Conservation (phyloP, 306 rosid species). For the Senna tora region DNA sequence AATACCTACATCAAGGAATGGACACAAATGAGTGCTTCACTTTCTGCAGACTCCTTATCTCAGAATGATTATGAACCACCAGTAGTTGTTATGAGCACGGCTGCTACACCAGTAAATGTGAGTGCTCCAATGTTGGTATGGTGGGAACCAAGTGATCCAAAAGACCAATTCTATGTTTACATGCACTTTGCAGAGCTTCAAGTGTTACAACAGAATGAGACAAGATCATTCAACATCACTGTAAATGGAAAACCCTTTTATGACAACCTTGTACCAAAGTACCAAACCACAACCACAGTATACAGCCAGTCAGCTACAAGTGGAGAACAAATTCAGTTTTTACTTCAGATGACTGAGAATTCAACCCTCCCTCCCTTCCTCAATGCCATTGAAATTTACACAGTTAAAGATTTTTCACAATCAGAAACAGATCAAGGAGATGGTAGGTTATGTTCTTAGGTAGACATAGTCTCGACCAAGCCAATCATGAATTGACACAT, state of each 20-base stretch:
- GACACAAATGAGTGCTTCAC: constrained; percentile 2
- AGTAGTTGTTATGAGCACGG: constrained; percentile 37
- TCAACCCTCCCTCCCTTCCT: constrained; percentile 50
- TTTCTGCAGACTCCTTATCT: background rate
- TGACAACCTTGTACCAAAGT: background rate
- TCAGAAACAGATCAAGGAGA: constrained; percentile 39
- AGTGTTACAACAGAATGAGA: constrained; percentile 27
- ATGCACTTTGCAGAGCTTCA: constrained; percentile 45
- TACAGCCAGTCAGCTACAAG: background rate
- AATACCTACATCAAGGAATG: background rate
- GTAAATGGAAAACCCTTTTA: background rate
- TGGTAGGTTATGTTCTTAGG: constrained; percentile 28
- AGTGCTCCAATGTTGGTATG: constrained; percentile 12
- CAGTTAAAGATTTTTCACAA: background rate
- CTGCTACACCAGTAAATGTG: constrained; percentile 21
- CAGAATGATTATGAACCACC: constrained; percentile 15
- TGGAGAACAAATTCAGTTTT: background rate
- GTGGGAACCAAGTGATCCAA: background rate
- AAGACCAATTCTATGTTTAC: constrained; percentile 30
- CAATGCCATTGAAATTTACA: constrained; percentile 46
- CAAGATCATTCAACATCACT: constrained; percentile 39
- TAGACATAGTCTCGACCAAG: background rate
- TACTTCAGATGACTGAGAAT: background rate
- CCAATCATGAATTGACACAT: background rate
- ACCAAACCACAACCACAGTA: fast-evolving